Evolutionary conservation across 352 stramenopile genomes (phyloP).

Genomic region (Pythium monospermum): DNA sequence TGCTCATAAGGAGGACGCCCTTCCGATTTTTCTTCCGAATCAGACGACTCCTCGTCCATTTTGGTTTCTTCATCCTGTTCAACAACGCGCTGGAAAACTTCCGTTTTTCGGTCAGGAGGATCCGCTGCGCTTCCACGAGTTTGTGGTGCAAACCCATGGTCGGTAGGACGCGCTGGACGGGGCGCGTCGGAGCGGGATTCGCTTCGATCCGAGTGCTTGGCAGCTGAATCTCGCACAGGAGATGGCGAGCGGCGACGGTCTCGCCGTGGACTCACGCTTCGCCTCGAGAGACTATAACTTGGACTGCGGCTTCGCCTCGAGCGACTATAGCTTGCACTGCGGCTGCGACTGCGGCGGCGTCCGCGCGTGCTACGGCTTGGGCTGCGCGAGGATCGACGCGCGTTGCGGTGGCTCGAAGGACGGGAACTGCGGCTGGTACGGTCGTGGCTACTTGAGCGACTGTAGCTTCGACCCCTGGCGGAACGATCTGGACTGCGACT

Average conservation of each 20-base stretch:
- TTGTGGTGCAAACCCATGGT: too few relatives aligned
- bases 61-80: too few relatives aligned
- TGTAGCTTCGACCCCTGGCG: constrained; percentile 20
- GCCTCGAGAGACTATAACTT: constrained; percentile 16
- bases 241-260: constrained; percentile 3
- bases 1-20: too few relatives aligned
- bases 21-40: too few relatives aligned
- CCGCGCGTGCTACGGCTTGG: constrained; percentile 10
- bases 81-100: too few relatives aligned
- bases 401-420: constrained; percentile 5
- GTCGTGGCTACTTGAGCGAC: constrained; percentile 24
- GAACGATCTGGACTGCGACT: constrained; percentile 13
- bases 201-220: too few relatives aligned
- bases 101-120: too few relatives aligned
- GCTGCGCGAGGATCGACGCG: constrained; percentile 5
- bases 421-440: not conserved
- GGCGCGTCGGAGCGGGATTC: too few relatives aligned
- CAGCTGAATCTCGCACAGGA: constrained; percentile 9
- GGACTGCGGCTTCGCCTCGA: constrained; percentile 19
- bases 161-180: too few relatives aligned
- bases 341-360: constrained; percentile 8
- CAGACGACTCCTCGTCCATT: too few relatives aligned
- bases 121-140: too few relatives aligned
- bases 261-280: constrained; percentile 11
- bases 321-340: constrained; percentile 16